Evolutionary conservation across 306 rosid genomes (phyloP), one percentile per base, ranked within the genome.

Genomic region (Pyrus communis): DNA sequence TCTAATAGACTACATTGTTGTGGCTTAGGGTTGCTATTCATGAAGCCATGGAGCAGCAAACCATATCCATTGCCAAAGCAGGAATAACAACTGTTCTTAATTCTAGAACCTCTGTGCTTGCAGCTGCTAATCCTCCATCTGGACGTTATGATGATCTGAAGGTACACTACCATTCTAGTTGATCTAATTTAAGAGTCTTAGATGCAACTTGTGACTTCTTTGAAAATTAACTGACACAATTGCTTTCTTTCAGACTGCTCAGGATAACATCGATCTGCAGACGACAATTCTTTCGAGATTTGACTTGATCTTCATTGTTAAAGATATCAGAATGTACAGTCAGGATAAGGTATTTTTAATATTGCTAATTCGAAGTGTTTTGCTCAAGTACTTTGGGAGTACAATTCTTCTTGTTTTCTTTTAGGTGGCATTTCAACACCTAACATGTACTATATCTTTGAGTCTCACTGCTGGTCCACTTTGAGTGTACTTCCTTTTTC

Each of bases 61-160:
- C 98, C 38, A 94, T 94, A 83, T 94, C 99, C 77, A 95, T 95
- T 76, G 99, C 99, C 52, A 95, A 95, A 86, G 99, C 99, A 49
- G 99, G 99, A 84, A 95, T 95, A 83, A 95, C 99, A 49, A 95
- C 99, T 3, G 99, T 95, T 85, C 99, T 92, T 71, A 95, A 95
- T 76, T 95, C 99, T 60, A 91, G 99, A 80, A 92, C 99, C 77
- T 95, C 99, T 51, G 99, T 95, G 79, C 97, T 95, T 74, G 99
- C 99, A 67, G 97, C 99, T 87, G 99, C 99, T 77, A 95, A 95
- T 77, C 99, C 99, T 81, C 99, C 99, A 68, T 95, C 99, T 64
- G 99, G 99, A 79, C 99, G 99, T 59, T 95, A 95, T 81, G 99
- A 95, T 71, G 99, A 95, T 80, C 99, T 95, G 11, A 95, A 95